A percentile compares a stretch with the other conserved stretches of the same genome.
phyloP scores from a whole-genome alignment of 495 filamentous ascomycete genomes.

The Tuber microsphaerosporum region DNA sequence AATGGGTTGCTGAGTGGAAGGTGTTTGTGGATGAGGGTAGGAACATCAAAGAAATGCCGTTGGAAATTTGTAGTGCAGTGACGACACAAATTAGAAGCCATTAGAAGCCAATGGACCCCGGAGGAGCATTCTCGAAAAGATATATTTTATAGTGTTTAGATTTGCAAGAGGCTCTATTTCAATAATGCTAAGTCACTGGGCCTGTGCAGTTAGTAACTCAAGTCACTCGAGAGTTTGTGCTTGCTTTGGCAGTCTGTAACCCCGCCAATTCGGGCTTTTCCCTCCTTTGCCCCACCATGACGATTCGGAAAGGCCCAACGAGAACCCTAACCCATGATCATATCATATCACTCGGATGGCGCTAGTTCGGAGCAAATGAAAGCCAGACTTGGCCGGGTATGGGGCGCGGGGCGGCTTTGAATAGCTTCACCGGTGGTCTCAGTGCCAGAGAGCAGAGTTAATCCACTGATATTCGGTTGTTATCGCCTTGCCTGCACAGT shows the following conservation, averaged over 20 bases:
- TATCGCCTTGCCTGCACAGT: not conserved
- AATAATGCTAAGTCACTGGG: not conserved
- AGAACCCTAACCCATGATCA: not conserved
- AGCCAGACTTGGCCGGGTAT: not conserved
- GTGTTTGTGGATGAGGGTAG: not conserved
- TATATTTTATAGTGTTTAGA: not conserved
- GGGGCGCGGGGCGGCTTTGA: not conserved
- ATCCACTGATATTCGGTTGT: not conserved
- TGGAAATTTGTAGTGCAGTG: not conserved
- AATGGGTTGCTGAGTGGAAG: not conserved
- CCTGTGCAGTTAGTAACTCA: not conserved
- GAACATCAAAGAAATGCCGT: conserved; percentile 5
- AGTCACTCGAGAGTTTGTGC: not conserved
- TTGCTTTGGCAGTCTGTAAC: not conserved
- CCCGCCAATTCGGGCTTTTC: not conserved
- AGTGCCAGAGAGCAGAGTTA: not conserved
- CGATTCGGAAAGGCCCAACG: not conserved
- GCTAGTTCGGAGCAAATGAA: not conserved
- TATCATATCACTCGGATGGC: not conserved
- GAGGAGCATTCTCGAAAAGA: conserved; percentile 1
- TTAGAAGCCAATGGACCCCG: conserved; percentile 8
- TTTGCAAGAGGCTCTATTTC: not conserved
- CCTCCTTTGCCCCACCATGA: not conserved
- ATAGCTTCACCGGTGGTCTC: not conserved
- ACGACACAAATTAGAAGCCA: conserved; percentile 8